Evolutionary conservation across 208 protist genomes (phyloP).

Genomic region (Leishmania tarentolae): DNA sequence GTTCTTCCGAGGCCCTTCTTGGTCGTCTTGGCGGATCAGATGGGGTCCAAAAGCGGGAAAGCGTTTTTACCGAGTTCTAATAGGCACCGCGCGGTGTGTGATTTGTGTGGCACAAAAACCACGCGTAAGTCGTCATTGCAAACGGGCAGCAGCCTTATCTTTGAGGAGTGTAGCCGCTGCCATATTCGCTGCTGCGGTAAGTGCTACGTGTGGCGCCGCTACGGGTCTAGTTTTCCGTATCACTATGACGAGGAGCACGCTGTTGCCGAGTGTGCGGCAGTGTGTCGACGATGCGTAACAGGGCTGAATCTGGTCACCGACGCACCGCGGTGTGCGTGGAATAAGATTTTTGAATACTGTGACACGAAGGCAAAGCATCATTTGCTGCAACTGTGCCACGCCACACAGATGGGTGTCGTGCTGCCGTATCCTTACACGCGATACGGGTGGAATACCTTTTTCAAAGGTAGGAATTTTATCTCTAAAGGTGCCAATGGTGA

Average conservation of each 20-base stretch:
- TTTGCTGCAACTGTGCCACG: slow-evolving; percentile 45
- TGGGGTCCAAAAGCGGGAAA: slow-evolving; percentile 27
- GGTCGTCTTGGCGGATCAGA: slow-evolving; percentile 1
- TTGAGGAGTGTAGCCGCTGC: slow-evolving; percentile 28
- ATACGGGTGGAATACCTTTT: slow-evolving; percentile 48
- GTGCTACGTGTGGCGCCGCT: slow-evolving; percentile 31
- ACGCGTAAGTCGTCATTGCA: not conserved
- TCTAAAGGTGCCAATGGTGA: slow-evolving; percentile 50
- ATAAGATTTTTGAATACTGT: slow-evolving; percentile 41
- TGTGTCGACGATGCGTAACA: slow-evolving; percentile 34
- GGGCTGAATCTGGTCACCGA: slow-evolving; percentile 28
- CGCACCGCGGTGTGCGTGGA: slow-evolving; percentile 34
- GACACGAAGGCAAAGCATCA: slow-evolving; percentile 28
- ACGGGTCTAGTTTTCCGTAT: slow-evolving; percentile 15
- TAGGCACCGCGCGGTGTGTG: not conserved
- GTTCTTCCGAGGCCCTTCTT: not conserved
- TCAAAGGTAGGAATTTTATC: slow-evolving; percentile 44
- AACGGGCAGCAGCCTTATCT: not conserved
- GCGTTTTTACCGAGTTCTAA: not conserved
- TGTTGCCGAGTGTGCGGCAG: slow-evolving; percentile 17
- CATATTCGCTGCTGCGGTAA: slow-evolving; percentile 22
- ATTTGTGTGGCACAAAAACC: slow-evolving; percentile 9
- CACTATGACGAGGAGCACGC: slow-evolving; percentile 18
- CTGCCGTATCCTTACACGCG: slow-evolving; percentile 41
- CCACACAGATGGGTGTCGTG: slow-evolving; percentile 46